These are phyloP conservation scores for Eucalyptus guilfoylei DNA, from an alignment of 345 rosid species.

Conservation along the genomic window DNA sequence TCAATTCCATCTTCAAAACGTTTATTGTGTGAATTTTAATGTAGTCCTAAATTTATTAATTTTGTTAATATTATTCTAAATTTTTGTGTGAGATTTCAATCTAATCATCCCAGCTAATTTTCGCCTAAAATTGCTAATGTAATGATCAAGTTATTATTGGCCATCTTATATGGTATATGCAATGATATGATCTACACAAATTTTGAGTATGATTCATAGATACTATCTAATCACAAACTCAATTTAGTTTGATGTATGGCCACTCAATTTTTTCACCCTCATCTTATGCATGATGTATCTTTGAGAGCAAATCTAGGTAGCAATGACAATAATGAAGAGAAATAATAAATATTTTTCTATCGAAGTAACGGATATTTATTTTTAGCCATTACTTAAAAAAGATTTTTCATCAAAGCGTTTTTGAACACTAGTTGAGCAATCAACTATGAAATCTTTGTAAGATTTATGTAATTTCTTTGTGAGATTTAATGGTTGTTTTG, in stretches of 20 bases:
- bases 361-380: rapidly evolving
- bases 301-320: background rate
- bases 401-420: no score
- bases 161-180: rapidly evolving
- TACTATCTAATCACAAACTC: background rate
- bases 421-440: background rate
- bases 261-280: background rate
- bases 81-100: no score
- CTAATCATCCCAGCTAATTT: rapidly evolving
- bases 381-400: background rate
- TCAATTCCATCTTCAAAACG: rapidly evolving
- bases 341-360: no score
- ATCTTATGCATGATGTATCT: background rate
- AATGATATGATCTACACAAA: rapidly evolving
- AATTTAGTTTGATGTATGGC: background rate
- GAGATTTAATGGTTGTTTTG: background rate
- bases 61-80: background rate
- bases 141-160: rapidly evolving
- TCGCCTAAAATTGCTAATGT: background rate
- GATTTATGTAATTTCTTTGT: background rate
- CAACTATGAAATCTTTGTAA: background rate
- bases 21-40: background rate
- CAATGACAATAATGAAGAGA: no score
- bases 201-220: background rate
- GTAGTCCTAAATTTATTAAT: background rate